Conservation (phyloP, 2,329 filamentous ascomycete species). For the Ophiostoma himal-ulmi region DNA sequence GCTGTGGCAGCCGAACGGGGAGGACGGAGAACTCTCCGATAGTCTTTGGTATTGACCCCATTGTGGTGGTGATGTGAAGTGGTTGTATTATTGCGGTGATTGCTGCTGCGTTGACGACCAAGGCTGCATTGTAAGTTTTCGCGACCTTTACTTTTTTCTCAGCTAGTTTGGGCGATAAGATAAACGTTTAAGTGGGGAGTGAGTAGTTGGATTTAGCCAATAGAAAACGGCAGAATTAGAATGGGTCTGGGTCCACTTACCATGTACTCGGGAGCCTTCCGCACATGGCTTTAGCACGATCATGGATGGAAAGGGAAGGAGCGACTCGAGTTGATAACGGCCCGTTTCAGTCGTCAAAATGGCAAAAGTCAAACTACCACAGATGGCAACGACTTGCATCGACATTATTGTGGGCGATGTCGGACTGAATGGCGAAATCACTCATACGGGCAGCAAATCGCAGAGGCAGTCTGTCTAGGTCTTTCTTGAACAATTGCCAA, state of each 20-base stretch:
- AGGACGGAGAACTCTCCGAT: constrained; percentile 62
- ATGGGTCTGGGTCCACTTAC: background rate
- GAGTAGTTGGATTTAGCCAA: background rate
- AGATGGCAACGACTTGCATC: background rate
- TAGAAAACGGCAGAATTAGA: background rate
- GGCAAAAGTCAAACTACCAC: background rate
- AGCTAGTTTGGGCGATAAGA: constrained; percentile 16
- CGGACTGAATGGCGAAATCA: background rate
- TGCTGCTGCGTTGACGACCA: background rate
- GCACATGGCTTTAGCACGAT: background rate
- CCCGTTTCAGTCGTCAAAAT: background rate
- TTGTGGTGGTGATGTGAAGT: constrained; percentile 24
- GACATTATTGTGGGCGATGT: background rate
- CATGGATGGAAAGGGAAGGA: background rate
- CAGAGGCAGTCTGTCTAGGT: background rate
- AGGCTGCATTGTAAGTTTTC: constrained; percentile 1
- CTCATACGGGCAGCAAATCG: background rate
- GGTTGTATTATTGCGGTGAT: background rate
- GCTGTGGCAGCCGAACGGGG: constrained; percentile 58
- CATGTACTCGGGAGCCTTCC: background rate
- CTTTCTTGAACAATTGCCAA: background rate
- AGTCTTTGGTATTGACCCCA: constrained; percentile 32
- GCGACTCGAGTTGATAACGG: background rate
- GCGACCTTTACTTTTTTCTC: constrained; percentile 1
- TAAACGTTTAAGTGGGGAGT: constrained; percentile 17